Evolutionary conservation across 2,329 filamentous ascomycete genomes (phyloP).

Genomic region (Sclerotinia sclerotiorum): DNA sequence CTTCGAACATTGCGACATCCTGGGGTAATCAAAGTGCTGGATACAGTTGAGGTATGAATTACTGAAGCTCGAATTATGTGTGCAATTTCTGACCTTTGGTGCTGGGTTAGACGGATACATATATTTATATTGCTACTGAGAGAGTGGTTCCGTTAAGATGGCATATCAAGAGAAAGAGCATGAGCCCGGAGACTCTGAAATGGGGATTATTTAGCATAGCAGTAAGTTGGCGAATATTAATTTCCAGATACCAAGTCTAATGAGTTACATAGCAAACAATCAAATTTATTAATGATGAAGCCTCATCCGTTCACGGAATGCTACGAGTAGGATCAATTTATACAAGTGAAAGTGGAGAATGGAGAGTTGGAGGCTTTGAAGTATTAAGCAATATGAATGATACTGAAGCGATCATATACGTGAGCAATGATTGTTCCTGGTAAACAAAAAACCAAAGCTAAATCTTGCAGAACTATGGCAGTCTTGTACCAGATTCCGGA

Average conservation of each 20-base stretch:
- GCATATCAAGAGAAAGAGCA: conserved; percentile 83
- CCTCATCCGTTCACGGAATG: conserved; percentile 84
- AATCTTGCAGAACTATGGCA: conserved; percentile 70
- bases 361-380: conserved; percentile 94
- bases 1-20: conserved; percentile 90
- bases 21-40: conserved; percentile 88
- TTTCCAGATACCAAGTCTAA: conserved; percentile 7
- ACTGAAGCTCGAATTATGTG: conserved; percentile 4
- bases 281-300: conserved; percentile 95
- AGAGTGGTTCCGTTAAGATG: conserved; percentile 82
- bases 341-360: conserved; percentile 94
- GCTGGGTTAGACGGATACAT: conserved; percentile 72
- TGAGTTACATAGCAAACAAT: conserved; percentile 66
- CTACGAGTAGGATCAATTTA: conserved; percentile 85
- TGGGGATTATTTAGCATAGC: conserved; percentile 91
- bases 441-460: conserved; percentile 6
- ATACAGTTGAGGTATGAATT: conserved; percentile 78
- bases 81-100: conserved; percentile 31
- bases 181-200: conserved; percentile 91
- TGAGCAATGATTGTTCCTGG: conserved; percentile 40
- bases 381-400: conserved; percentile 93
- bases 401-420: conserved; percentile 89
- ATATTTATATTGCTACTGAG: conserved; percentile 96
- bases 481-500: conserved; percentile 78
- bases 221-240: conserved; percentile 47